Conservation (phyloP, 2,329 filamentous ascomycete genomes). For the Trichoderma sp. region DNA sequence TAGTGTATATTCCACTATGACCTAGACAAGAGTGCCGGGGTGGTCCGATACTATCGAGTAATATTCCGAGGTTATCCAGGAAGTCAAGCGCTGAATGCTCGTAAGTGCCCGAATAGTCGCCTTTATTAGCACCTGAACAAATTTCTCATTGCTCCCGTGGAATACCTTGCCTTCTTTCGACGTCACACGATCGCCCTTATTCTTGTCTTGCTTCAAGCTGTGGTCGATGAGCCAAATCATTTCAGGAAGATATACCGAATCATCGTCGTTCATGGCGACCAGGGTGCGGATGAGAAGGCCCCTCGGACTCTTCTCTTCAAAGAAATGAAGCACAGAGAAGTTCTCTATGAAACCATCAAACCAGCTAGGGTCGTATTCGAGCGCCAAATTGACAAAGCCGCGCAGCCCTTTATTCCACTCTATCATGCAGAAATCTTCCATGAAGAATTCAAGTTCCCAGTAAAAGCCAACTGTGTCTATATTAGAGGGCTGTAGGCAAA, state of each 20-base stretch:
- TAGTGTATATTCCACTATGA: background rate
- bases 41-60: background rate
- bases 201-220: background rate
- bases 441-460: background rate
- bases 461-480: background rate
- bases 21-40: background rate
- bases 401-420: background rate
- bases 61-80: background rate
- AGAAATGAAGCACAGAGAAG: background rate
- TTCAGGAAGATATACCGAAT: background rate
- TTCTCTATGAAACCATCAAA: background rate
- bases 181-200: background rate
- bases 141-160: background rate
- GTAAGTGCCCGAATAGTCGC: background rate
- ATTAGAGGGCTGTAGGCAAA: background rate
- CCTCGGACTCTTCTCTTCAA: background rate
- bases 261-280: background rate
- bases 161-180: background rate
- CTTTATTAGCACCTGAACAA: too few relatives aligned
- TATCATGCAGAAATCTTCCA: background rate
- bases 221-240: constrained; percentile 11
- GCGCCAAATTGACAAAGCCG: background rate
- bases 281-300: background rate
- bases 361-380: constrained; percentile 10
- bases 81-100: background rate